These are phyloP conservation scores for Apostasia ramifera DNA, from an alignment of 106 monocot genomes.

Conservation along the genomic window DNA sequence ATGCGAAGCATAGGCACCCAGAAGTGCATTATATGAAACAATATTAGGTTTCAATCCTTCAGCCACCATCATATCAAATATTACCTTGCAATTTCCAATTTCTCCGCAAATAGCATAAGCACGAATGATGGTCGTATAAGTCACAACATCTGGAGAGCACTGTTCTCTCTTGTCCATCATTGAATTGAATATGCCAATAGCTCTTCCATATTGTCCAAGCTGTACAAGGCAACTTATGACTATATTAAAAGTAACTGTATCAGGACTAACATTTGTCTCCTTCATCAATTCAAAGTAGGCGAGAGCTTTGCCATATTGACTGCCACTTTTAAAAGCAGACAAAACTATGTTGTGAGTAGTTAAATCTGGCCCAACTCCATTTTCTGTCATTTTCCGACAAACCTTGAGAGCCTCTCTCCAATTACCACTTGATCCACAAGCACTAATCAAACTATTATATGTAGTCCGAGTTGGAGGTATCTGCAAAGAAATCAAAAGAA, in stretches of 20 bases:
- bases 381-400: slow-evolving; percentile 94
- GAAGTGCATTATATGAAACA: slow-evolving; percentile 79
- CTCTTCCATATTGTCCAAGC: slow-evolving; percentile 70
- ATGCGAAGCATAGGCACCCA: slow-evolving; percentile 83
- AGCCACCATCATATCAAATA: slow-evolving; percentile 88
- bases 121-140: slow-evolving; percentile 77
- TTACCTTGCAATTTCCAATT: slow-evolving; percentile 75
- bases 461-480: slow-evolving; percentile 90
- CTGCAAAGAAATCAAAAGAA: slow-evolving; percentile 21
- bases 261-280: slow-evolving; percentile 42
- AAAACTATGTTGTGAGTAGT: slow-evolving; percentile 89
- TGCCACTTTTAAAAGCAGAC: slow-evolving; percentile 81
- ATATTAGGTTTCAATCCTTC: slow-evolving; percentile 92
- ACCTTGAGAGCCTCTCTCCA: slow-evolving; percentile 88
- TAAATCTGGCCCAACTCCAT: slow-evolving; percentile 97
- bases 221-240: slow-evolving; percentile 86
- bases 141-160: slow-evolving; percentile 72
- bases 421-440: slow-evolving; percentile 82
- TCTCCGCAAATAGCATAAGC: slow-evolving; percentile 88
- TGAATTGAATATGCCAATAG: slow-evolving; percentile 74
- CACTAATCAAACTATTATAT: slow-evolving; percentile 93
- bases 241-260: slow-evolving; percentile 74
- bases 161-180: slow-evolving; percentile 58
- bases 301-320: slow-evolving; percentile 80
- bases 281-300: slow-evolving; percentile 95